Evolutionary conservation across 257 asterid species (phyloP).

Genomic region (Linaria vulgaris): DNA sequence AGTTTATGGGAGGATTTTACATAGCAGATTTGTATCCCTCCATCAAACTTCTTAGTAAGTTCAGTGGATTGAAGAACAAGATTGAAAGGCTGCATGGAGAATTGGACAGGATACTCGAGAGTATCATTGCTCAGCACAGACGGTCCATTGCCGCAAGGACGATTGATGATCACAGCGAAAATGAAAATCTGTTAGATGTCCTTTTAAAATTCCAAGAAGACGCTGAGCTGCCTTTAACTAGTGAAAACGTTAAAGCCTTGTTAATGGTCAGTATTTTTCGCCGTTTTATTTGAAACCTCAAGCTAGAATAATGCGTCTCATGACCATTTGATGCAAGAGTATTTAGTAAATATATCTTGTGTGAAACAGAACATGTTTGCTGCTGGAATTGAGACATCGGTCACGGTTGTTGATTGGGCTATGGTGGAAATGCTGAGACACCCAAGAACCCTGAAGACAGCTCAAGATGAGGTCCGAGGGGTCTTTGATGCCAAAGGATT

Average conservation of each 20-base stretch:
- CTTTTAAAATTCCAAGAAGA: constrained; percentile 24
- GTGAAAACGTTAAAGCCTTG: constrained; percentile 10
- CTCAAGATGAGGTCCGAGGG: constrained; percentile 30
- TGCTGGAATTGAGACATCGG: constrained; percentile 29
- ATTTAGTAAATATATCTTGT: not conserved
- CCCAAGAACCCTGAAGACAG: constrained; percentile 19
- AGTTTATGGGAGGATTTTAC: constrained; percentile 26
- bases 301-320: no score
- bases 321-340: not conserved
- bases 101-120: constrained; percentile 25
- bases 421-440: constrained; percentile 25
- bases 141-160: not conserved
- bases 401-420: constrained; percentile 26
- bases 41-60: constrained; percentile 12
- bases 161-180: not conserved
- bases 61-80: constrained; percentile 32
- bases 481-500: not conserved
- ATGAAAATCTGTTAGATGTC: constrained; percentile 23
- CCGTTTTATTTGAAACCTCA: not conserved
- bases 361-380: constrained; percentile 15
- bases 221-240: not conserved
- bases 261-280: constrained; percentile 20
- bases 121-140: constrained; percentile 27
- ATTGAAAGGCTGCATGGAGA: constrained; percentile 19
- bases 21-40: constrained; percentile 25